Percentiles rank a stretch among this genome's conserved stretches.
phyloP scores from a whole-genome alignment of 352 stramenopile genomes.

The Chrysophaeum taylorii region DNA sequence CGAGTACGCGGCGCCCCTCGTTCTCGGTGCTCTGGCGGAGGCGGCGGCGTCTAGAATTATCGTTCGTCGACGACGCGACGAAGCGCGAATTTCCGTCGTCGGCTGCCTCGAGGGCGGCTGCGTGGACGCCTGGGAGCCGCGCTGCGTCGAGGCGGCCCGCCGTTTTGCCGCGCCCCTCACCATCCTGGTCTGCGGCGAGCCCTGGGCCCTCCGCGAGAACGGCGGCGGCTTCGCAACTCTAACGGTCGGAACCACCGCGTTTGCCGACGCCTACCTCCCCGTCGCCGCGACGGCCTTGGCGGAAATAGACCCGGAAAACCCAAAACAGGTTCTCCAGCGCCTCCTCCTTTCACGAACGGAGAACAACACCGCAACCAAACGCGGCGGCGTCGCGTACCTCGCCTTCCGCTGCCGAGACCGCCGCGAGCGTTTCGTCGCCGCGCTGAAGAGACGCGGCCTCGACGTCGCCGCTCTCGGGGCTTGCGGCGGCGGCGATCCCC shows the following conservation, averaged over 20 bases:
- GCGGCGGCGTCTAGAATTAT: too few species aligned
- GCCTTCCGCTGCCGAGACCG: conserved; percentile 44
- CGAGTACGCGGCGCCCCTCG: not conserved
- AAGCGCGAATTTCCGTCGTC: conserved; percentile 39
- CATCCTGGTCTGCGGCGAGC: conserved; percentile 26
- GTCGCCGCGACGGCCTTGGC: conserved; percentile 42
- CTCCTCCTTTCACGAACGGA: too few species aligned
- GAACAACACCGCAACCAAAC: too few species aligned
- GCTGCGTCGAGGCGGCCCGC: conserved; percentile 12
- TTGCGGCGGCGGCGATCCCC: conserved; percentile 24
- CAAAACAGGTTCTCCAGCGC: too few species aligned
- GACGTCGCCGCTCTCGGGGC: conserved; percentile 41
- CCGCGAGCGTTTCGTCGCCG: conserved; percentile 20
- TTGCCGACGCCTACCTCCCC: conserved; percentile 28
- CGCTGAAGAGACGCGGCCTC: conserved; percentile 41
- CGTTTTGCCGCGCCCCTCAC: not conserved
- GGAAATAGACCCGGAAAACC: conserved; percentile 36
- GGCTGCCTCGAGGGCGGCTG: conserved; percentile 22
- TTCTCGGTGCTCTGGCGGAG: not conserved
- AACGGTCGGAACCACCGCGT: conserved; percentile 12
- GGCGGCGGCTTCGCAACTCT: conserved; percentile 34
- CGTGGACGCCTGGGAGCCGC: not conserved
- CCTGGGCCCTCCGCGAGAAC: conserved; percentile 19
- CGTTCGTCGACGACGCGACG: not conserved
- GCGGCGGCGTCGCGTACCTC: conserved; percentile 50